A percentile compares a stretch with the other conserved stretches of the same genome.
phyloP scores from a whole-genome alignment of 495 filamentous ascomycete species.

The Xanthoparmelia taractica region DNA sequence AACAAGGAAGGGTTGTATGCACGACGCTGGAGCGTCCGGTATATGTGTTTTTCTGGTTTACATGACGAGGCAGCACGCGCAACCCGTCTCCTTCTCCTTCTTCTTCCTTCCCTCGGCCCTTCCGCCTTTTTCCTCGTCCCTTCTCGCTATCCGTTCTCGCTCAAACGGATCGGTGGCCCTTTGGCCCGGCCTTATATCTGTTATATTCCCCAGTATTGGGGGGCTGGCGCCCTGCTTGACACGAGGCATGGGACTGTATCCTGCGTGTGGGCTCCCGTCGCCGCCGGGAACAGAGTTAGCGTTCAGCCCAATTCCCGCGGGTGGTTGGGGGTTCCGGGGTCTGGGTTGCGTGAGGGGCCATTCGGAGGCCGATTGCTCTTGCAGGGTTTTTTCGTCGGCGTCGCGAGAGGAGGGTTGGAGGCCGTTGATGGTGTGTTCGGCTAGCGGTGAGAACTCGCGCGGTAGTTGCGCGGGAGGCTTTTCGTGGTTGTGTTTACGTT shows the following conservation, averaged over 20 bases:
- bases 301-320: neutral
- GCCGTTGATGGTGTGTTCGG: constrained; percentile 20
- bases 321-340: neutral
- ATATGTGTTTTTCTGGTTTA: no score
- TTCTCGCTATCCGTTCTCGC: constrained; percentile 11
- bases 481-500: constrained; percentile 2
- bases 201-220: constrained; percentile 33
- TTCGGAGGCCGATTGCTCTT: constrained; percentile 8
- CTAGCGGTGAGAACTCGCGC: constrained; percentile 15
- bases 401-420: constrained; percentile 15
- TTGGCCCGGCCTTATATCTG: constrained; percentile 28
- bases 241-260: constrained; percentile 50
- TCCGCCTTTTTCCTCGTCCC: constrained; percentile 8
- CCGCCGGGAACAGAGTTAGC: constrained; percentile 24
- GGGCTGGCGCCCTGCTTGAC: constrained; percentile 36
- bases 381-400: constrained; percentile 7
- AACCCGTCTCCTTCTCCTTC: constrained; percentile 42
- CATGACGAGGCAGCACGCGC: constrained; percentile 50
- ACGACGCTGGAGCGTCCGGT: no score
- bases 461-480: constrained; percentile 1
- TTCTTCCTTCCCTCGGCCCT: constrained; percentile 21
- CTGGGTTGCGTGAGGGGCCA: constrained; percentile 10
- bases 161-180: constrained; percentile 19
- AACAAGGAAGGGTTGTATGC: no score
- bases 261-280: constrained; percentile 10